Percentiles rank a stretch among this genome's conserved stretches.
Conservation (phyloP, 805 yeast genomes). For the Candida xiaguanensis region DNA sequence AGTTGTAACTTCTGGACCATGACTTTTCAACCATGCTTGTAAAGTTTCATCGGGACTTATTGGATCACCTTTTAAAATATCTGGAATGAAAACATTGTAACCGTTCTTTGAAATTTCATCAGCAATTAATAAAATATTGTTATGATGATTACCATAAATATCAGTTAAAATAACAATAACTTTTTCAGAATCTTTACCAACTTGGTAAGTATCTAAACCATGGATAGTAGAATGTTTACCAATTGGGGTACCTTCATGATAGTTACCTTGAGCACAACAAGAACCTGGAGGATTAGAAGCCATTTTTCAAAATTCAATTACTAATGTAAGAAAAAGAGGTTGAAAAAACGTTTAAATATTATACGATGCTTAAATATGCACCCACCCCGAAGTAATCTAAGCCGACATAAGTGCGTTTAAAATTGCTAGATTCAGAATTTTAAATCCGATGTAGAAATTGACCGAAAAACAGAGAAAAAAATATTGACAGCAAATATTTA, state of each 20-base stretch:
- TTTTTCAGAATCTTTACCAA: slow-evolving; percentile 33
- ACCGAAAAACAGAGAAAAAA: no score
- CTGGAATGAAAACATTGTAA: slow-evolving; percentile 72
- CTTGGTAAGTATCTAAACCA: slow-evolving; percentile 37
- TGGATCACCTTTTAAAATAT: slow-evolving; percentile 56
- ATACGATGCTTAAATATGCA: no score
- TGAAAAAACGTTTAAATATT: no score
- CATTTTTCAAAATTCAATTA: slow-evolving; percentile 16
- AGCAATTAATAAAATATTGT: slow-evolving; percentile 60
- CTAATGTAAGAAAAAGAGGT: neutral
- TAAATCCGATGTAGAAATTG: no score
- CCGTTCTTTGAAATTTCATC: slow-evolving; percentile 61
- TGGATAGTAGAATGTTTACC: slow-evolving; percentile 41
- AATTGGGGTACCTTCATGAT: slow-evolving; percentile 49
- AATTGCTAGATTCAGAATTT: no score
- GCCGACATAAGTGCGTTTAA: no score
- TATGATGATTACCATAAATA: slow-evolving; percentile 57
- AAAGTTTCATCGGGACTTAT: slow-evolving; percentile 13
- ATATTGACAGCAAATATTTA: no score
- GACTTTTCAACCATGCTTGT: slow-evolving; percentile 51
- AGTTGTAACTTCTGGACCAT: slow-evolving; percentile 44
- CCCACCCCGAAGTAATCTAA: no score
- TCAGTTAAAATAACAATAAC: slow-evolving; percentile 67
- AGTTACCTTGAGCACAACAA: slow-evolving; percentile 42
- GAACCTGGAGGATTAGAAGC: slow-evolving; percentile 51